Conservation (phyloP, 2,329 filamentous ascomycete species). For the Stenocarpella maydis region DNA sequence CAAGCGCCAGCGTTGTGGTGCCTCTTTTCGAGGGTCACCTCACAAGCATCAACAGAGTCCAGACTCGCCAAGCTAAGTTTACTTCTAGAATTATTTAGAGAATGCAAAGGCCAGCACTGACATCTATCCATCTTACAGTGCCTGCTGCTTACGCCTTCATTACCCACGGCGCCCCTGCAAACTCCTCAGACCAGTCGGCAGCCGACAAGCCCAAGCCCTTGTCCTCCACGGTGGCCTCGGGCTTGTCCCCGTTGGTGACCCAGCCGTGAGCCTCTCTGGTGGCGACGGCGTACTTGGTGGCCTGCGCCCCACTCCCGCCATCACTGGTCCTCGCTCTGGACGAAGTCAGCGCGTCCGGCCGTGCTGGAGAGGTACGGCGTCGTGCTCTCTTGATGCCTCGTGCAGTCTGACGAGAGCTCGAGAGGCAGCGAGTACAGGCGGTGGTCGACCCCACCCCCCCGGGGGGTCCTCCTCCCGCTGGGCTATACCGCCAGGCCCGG, state of each 20-base stretch:
- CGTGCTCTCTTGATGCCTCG: constrained; percentile 55
- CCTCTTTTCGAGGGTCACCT: no score
- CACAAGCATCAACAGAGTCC: no score
- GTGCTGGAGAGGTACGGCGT: constrained; percentile 58
- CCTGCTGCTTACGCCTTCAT: neutral
- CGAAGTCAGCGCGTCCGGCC: constrained; percentile 54
- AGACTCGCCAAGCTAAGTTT: neutral
- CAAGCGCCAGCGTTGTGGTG: no score
- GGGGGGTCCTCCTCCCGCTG: neutral
- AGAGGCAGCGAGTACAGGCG: constrained; percentile 62
- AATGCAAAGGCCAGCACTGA: neutral
- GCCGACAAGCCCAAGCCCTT: constrained; percentile 47
- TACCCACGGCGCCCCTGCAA: neutral
- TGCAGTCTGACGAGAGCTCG: constrained; percentile 57
- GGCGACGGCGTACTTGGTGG: constrained; percentile 50
- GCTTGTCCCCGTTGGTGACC: constrained; percentile 62
- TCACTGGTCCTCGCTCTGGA: constrained; percentile 66
- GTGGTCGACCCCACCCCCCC: constrained; percentile 56
- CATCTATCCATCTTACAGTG: neutral
- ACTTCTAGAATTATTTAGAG: neutral
- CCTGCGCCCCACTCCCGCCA: constrained; percentile 61
- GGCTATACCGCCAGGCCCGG: constrained; percentile 38
- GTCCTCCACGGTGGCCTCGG: constrained; percentile 61
- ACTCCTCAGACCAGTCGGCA: constrained; percentile 54
- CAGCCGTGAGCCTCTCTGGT: constrained; percentile 51